These are phyloP conservation scores for Fusarium torreyae DNA, from an alignment of 2,329 filamentous ascomycete species.

Conservation along the genomic window DNA sequence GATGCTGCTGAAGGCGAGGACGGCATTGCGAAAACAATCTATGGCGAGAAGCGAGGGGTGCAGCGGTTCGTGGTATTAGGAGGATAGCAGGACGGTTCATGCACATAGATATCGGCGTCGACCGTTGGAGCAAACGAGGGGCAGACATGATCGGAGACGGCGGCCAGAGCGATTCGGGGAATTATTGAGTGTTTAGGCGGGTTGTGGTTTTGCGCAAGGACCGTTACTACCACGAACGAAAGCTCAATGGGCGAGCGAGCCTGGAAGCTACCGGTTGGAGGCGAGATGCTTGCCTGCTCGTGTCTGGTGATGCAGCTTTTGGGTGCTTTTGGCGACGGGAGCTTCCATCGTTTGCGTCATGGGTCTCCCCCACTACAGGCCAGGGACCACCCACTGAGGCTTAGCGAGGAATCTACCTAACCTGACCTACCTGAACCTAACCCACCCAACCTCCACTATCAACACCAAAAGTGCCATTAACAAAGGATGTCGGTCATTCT, in stretches of 20 bases:
- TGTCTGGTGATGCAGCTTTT: constrained; percentile 33
- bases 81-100: constrained; percentile 15
- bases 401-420: constrained; percentile 9
- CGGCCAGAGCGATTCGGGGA: constrained; percentile 6
- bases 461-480: background rate
- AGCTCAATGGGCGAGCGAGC: background rate
- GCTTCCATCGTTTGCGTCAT: constrained; percentile 39
- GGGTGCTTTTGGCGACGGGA: constrained; percentile 10
- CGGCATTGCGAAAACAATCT: constrained; percentile 47
- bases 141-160: constrained; percentile 36
- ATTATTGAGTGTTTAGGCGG: background rate
- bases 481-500: background rate
- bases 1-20: constrained; percentile 36
- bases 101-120: constrained; percentile 2
- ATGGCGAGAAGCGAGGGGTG: constrained; percentile 10
- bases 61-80: constrained; percentile 14
- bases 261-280: constrained; percentile 8
- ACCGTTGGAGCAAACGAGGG: constrained; percentile 40
- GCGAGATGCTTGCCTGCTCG: constrained; percentile 15
- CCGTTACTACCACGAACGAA: background rate
- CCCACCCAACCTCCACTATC: constrained; percentile 1
- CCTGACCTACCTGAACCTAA: background rate
- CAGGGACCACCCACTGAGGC: constrained; percentile 14
- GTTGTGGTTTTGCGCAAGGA: background rate
- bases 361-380: constrained; percentile 6